Conservation (phyloP, 192 early-diverging fungal species). For the Coemansia umbellata region DNA sequence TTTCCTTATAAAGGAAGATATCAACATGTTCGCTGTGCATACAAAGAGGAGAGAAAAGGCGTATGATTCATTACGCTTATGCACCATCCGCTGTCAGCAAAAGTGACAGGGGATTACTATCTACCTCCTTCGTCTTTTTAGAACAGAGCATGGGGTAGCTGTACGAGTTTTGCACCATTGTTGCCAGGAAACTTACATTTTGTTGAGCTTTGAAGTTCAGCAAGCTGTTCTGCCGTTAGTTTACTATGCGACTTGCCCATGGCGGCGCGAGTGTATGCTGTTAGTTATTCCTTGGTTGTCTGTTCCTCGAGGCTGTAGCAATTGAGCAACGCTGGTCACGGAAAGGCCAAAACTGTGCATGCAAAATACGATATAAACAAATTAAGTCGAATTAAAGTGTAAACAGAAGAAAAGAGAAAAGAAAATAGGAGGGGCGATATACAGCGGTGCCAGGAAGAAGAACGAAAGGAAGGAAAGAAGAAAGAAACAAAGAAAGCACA, state of each 20-base stretch:
- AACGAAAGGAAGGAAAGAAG: not conserved
- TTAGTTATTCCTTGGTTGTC: no score
- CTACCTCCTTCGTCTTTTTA: no score
- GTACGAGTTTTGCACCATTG: not conserved
- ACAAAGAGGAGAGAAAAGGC: no score
- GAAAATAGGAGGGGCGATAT: not conserved
- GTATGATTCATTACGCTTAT: no score
- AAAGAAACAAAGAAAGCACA: not conserved
- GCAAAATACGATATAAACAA: not conserved
- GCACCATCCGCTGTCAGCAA: no score
- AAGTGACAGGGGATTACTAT: no score
- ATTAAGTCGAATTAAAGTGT: not conserved
- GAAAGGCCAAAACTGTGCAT: not conserved
- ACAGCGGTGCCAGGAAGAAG: not conserved
- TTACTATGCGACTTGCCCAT: constrained; percentile 91
- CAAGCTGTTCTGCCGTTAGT: constrained; percentile 70
- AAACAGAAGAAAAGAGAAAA: not conserved
- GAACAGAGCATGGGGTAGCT: no score
- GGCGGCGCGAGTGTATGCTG: not conserved
- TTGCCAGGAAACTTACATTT: constrained; percentile 63
- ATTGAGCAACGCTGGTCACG: no score
- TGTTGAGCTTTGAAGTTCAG: constrained; percentile 74
- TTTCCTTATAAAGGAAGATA: no score
- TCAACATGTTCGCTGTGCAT: no score
- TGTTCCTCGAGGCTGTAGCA: no score